Evolutionary conservation across 345 rosid genomes (phyloP), one percentile per base, ranked within the genome.

Genomic region (Trapa incisa): DNA sequence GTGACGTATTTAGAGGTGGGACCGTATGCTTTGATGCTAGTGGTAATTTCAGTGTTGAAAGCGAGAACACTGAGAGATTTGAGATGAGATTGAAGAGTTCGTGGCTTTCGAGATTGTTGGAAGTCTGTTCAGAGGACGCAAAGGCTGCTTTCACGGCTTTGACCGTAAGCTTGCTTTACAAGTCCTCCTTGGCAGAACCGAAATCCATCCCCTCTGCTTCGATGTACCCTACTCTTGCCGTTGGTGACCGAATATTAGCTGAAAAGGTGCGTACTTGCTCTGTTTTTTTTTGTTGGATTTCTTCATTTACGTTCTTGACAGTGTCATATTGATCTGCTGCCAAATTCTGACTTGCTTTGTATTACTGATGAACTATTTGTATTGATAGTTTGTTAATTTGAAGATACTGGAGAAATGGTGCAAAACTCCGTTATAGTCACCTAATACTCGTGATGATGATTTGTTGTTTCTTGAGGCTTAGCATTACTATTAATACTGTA

Each of bases 211-310:
- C 96, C n/a, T 86, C 97, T 0, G 12, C 76, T 36, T 93, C 97
- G 66, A 93, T 93, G 98, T 77, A 38, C 61, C 98, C 98, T 47
- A 93, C 97, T 39, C 83, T 93, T 9, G 94, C 87, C 71, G 89
- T 86, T 12, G 97, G 97, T 61, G 96, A 90, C 75, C 92, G 97
- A 65, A 75, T 93, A 77, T 67, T 93, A 68, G 93, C 97, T 0
- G 98, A 89, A 80, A 93, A 88, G 97, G 98, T 82, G 69, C 79
- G 65, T 79, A 17, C 47, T 32, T 71, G 41, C 68, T 32, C 9
- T 58, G 11, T 22, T 32, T 63, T 47, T 47, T 22, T 22, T 22
- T 22, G 39, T 38, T 13, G 8, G 33, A 67, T 38, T 57, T 57
- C 14, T 14, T 2, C 14, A n/a, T 37, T 7, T 14, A 33, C 6